Conservation (phyloP, 306 rosid genomes). For the Rosa lucieae region DNA sequence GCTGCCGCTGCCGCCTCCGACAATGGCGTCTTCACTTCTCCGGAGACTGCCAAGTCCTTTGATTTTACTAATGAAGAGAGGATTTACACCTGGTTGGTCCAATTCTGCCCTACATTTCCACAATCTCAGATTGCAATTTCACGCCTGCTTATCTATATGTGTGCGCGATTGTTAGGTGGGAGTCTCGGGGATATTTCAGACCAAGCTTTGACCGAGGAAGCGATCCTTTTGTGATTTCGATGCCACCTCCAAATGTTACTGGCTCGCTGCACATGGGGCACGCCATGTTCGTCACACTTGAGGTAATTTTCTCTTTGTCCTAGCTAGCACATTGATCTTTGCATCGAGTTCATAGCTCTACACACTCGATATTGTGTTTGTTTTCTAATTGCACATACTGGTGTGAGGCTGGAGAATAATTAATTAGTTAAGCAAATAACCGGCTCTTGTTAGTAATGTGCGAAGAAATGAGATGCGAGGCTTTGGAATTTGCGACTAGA, state of each 20-base stretch:
- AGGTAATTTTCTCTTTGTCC: constrained; percentile 35
- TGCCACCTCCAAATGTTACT: constrained; percentile 99
- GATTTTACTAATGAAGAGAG: constrained; percentile 83
- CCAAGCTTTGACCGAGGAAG: constrained; percentile 70
- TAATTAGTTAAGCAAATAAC: neutral
- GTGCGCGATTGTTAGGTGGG: constrained; percentile 74
- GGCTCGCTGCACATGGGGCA: constrained; percentile 99
- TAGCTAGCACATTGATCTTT: neutral
- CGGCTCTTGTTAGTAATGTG: neutral
- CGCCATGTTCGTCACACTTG: constrained; percentile 98
- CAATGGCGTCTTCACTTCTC: constrained; percentile 71
- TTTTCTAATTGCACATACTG: constrained; percentile 5
- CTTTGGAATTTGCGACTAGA: neutral
- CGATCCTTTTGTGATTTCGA: constrained; percentile 81
- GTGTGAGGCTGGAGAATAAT: neutral
- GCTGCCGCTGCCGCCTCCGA: constrained; percentile 45
- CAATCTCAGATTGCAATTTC: neutral
- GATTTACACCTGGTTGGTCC: constrained; percentile 72
- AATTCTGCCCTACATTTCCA: neutral
- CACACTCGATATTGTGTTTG: neutral
- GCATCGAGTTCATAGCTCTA: neutral
- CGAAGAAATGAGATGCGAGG: neutral
- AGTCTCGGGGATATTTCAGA: constrained; percentile 87
- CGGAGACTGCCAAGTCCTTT: constrained; percentile 70
- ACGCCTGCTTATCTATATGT: no score